These are phyloP conservation scores for Corymbia citriodora DNA, from an alignment of 441 rosid genomes.

Conservation along the genomic window DNA sequence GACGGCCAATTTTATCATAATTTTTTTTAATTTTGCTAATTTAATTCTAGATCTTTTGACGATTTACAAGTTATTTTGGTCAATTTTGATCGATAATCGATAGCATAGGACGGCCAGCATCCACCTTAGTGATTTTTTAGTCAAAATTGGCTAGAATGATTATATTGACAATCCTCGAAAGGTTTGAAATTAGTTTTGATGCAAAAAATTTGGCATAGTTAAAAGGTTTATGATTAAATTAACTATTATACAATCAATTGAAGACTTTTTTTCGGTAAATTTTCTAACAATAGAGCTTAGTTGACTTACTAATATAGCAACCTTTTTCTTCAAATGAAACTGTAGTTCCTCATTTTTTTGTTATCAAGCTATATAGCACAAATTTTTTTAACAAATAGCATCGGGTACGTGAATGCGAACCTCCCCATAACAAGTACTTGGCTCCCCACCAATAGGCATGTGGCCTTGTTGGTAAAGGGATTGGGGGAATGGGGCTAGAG, in stretches of 20 bases:
- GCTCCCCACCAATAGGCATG: not conserved
- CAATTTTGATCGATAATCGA: not conserved
- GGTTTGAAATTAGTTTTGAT: too few relatives aligned
- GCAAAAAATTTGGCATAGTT: too few relatives aligned
- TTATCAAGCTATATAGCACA: not conserved
- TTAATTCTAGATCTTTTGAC: not conserved
- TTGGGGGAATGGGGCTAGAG: not conserved
- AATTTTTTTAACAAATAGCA: not conserved
- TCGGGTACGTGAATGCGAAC: not conserved
- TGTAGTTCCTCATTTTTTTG: too few relatives aligned
- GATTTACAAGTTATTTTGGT: not conserved
- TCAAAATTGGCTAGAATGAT: too few relatives aligned
- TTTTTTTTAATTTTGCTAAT: too few relatives aligned
- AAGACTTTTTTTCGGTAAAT: not conserved
- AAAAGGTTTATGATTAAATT: too few relatives aligned
- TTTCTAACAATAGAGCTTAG: not conserved
- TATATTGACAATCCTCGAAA: too few relatives aligned
- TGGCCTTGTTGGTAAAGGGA: not conserved
- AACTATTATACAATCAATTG: too few relatives aligned
- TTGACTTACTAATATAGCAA: not conserved
- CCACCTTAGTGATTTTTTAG: too few relatives aligned
- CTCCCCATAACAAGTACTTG: not conserved
- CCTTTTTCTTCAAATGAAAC: not conserved
- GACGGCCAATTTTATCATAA: fast-evolving
- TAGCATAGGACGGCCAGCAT: too few relatives aligned